Percentiles rank a stretch among this genome's conserved stretches.
These are phyloP conservation scores for Sordaria brevicollis DNA, from an alignment of 495 filamentous ascomycete genomes.

Conservation along the genomic window DNA sequence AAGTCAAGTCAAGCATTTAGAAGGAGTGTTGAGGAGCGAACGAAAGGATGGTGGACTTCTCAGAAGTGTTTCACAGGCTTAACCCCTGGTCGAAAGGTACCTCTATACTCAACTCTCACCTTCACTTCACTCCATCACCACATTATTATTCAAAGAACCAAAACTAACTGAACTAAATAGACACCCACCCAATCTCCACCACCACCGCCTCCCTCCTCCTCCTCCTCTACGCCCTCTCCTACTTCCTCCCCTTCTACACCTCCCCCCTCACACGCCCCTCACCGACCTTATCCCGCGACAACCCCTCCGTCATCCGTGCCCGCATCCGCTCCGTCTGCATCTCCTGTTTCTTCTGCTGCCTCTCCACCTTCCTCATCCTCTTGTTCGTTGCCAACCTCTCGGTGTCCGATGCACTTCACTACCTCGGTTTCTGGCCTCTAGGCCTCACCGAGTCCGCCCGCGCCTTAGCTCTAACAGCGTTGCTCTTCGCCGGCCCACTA, in stretches of 20 bases:
- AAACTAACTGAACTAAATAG: neutral
- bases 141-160: neutral
- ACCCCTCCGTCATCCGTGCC: constrained; percentile 79
- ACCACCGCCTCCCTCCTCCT: constrained; percentile 23
- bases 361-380: constrained; percentile 53
- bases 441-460: constrained; percentile 48
- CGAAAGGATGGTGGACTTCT: constrained; percentile 15
- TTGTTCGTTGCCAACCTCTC: constrained; percentile 17
- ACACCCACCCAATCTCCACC: constrained; percentile 8
- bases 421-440: constrained; percentile 69
- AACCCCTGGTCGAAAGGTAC: constrained; percentile 22
- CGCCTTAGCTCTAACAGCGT: constrained; percentile 54
- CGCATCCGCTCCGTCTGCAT: constrained; percentile 68
- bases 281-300: constrained; percentile 72
- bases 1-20: neutral
- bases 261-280: constrained; percentile 71
- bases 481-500: constrained; percentile 79
- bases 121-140: neutral
- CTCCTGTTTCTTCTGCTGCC: constrained; percentile 52
- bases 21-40: neutral
- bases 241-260: constrained; percentile 87
- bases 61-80: constrained; percentile 11
- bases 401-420: constrained; percentile 43
- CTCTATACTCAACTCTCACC: neutral
- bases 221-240: constrained; percentile 69